Conservation (phyloP, 2,329 filamentous ascomycete genomes). For the Cladophialophora immunda region DNA sequence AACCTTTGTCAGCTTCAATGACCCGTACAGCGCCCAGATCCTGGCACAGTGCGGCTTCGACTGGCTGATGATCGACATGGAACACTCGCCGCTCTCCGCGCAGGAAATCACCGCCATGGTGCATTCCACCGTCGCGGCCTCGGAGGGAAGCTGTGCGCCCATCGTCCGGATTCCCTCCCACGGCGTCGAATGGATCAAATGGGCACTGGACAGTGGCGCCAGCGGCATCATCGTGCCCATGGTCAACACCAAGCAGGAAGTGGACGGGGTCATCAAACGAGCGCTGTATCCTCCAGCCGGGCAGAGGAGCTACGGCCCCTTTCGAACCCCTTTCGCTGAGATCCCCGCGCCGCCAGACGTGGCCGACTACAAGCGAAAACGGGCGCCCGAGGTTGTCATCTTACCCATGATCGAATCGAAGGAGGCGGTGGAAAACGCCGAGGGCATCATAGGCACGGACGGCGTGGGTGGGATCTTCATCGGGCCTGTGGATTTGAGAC, state of each 20-base stretch:
- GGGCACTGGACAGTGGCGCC: constrained; percentile 66
- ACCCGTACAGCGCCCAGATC: constrained; percentile 21
- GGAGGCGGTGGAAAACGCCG: constrained; percentile 24
- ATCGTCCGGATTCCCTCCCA: constrained; percentile 61
- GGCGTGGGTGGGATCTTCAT: constrained; percentile 26
- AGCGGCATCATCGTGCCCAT: constrained; percentile 66
- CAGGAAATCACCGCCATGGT: constrained; percentile 44
- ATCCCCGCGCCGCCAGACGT: constrained; percentile 1
- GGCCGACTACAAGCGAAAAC: constrained; percentile 19
- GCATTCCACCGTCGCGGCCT: constrained; percentile 50
- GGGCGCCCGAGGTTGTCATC: constrained; percentile 10
- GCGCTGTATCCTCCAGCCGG: constrained; percentile 65
- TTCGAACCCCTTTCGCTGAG: constrained; percentile 21
- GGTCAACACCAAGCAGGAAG: constrained; percentile 61
- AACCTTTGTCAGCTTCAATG: constrained; percentile 24
- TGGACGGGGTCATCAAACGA: constrained; percentile 58
- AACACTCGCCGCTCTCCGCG: constrained; percentile 65
- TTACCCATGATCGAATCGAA: constrained; percentile 29
- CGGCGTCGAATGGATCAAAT: constrained; percentile 69
- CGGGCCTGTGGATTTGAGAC: constrained; percentile 25
- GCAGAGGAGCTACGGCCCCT: constrained; percentile 60
- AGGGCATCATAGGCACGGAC: constrained; percentile 19
- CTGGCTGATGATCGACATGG: constrained; percentile 63
- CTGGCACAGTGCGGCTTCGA: constrained; percentile 59
- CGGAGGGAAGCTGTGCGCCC: constrained; percentile 49